Percentiles rank a stretch among this genome's conserved stretches.
phyloP scores from a whole-genome alignment of 73 alveolate genomes.

The Paramecium bursaria region DNA sequence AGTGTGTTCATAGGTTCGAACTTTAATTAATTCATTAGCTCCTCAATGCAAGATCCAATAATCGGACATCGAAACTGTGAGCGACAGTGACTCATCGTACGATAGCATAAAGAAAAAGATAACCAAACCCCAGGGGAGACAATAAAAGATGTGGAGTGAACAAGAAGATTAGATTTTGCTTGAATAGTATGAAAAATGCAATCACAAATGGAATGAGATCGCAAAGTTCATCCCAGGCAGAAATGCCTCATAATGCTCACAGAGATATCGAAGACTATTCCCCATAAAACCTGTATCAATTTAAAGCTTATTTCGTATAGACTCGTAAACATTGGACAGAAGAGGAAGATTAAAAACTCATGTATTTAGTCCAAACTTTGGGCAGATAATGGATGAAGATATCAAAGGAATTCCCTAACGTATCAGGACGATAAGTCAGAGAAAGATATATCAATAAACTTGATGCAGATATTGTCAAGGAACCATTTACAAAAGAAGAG shows the following conservation, averaged over 20 bases:
- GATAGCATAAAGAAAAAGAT: too few species aligned
- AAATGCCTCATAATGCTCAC: conserved; percentile 65
- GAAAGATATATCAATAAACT: conserved; percentile 95
- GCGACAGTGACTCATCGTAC: too few species aligned
- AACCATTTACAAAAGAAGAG: conserved; percentile 94
- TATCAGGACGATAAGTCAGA: conserved; percentile 12
- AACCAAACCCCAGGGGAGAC: too few species aligned
- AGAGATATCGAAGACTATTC: conserved; percentile 36
- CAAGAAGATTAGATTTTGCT: conserved; percentile 61
- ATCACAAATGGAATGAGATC: conserved; percentile 67
- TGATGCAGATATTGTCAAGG: conserved; percentile 91
- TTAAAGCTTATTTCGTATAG: conserved; percentile 92
- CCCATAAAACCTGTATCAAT: conserved; percentile 17
- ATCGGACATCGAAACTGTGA: too few species aligned
- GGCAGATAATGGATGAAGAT: conserved; percentile 22
- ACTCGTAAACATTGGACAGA: conserved; percentile 60
- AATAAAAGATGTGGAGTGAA: conserved; percentile 62
- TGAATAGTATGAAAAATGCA: not conserved
- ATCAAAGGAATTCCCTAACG: conserved; percentile 5
- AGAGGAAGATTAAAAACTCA: not conserved
- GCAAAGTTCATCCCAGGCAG: conserved; percentile 60
- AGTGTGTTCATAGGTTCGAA: too few species aligned
- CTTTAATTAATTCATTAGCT: too few species aligned
- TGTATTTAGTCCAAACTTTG: not conserved
- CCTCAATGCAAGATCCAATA: too few species aligned